A percentile compares a stretch with the other conserved stretches of the same genome.
Evolutionary conservation across 2,329 filamentous ascomycete species (phyloP).

Genomic region (Fusarium sp.): DNA sequence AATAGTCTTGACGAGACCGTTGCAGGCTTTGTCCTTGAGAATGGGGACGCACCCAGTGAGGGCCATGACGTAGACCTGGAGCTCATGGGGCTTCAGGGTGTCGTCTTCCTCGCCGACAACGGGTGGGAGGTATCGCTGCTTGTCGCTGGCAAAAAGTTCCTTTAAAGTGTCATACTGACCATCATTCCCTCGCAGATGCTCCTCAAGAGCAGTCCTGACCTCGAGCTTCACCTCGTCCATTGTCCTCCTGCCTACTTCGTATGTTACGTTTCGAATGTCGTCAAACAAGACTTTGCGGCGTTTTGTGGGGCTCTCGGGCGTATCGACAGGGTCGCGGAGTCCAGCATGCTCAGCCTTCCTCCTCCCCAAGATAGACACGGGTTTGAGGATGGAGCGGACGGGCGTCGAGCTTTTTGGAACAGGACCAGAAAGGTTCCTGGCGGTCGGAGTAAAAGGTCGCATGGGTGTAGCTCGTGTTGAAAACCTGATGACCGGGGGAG

Average conservation of each 20-base stretch:
- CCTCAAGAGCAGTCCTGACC: constrained; percentile 66
- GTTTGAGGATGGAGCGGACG: constrained; percentile 65
- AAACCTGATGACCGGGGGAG: constrained; percentile 5
- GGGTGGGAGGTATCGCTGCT: constrained; percentile 53
- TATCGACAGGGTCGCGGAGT: constrained; percentile 54
- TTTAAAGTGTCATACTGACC: constrained; percentile 71
- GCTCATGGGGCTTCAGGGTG: constrained; percentile 63
- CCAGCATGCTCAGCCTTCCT: constrained; percentile 58
- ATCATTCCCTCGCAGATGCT: constrained; percentile 66
- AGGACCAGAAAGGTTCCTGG: constrained; percentile 51
- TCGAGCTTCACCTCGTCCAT: constrained; percentile 67
- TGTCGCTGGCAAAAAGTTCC: constrained; percentile 65
- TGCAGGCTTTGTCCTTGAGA: constrained; percentile 67
- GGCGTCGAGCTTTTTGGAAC: constrained; percentile 53
- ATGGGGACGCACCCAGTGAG: constrained; percentile 70
- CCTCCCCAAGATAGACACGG: constrained; percentile 58
- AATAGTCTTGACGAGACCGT: constrained; percentile 67
- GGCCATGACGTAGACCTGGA: constrained; percentile 71
- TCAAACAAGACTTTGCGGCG: constrained; percentile 69
- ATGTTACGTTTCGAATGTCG: constrained; percentile 66
- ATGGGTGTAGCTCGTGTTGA: constrained; percentile 33
- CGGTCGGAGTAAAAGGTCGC: constrained; percentile 50
- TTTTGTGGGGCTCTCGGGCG: constrained; percentile 60
- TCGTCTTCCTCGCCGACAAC: constrained; percentile 60
- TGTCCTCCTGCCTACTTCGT: constrained; percentile 64